Evolutionary conservation across 768 basidiomycete genomes (phyloP), one percentile per base, ranked within the genome.

Genomic region (Scleroderma citrinum): DNA sequence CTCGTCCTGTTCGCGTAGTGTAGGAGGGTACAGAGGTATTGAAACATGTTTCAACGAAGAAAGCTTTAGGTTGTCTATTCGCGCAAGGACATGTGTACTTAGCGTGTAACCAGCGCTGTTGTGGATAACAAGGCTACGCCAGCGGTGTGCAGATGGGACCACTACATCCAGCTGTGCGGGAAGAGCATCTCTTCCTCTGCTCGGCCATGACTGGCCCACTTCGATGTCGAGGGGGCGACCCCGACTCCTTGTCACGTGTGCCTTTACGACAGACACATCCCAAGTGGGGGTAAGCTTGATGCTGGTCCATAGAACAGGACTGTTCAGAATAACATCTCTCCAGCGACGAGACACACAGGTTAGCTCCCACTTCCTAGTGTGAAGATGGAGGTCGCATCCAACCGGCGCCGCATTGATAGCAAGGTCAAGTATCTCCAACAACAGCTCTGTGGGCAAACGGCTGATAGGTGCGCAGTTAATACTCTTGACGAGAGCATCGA

Each of bases 361-460:
- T 14, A 41, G 20, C 11, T 24, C 40, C 12, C 23, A 24, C 40
- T 41, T 41, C 21, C 40, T 35, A 35, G 26, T 29, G 26, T 35
- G 12, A 35, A 35, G 34, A 13, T 35, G 34, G n/a, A 35, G 3
- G n/a, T 35, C 12, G 34, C 34, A 35, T 80, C n/a, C 34, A 14
- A n/a, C 12, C 12, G 34, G 34, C 5, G 34, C 72, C 0, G 60
- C 67, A 10, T 76, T 67, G 17, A 76, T 72, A 0, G 68, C 65
- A 14, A 74, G 36, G 17, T 42, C 46, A 2, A 23, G 12, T 42
- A 44, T 35, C 13, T 5, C 34, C 34, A 14, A 12, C 5, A 35
- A 12, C 12, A 35, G 13, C n/a, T 35, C 34, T 3, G n/a, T 35
- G 12, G 34, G 34, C 4, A 35, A 12, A 13, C 34, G 13, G 13